Evolutionary conservation across 2,329 filamentous ascomycete genomes (phyloP).

Genomic region (Stachybotrys echinatus): DNA sequence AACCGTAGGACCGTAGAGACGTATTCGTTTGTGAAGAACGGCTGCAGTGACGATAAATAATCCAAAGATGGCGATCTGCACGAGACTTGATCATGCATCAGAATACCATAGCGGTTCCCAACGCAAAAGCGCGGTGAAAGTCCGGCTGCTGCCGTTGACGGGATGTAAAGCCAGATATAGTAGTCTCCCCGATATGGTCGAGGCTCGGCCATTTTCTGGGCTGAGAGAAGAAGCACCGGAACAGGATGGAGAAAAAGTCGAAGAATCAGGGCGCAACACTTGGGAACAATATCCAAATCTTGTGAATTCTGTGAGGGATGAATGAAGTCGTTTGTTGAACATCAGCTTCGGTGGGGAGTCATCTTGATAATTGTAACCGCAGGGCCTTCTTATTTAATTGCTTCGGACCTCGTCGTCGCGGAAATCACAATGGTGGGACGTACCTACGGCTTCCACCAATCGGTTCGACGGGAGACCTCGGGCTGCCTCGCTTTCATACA

Average conservation of each 20-base stretch:
- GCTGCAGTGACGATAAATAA: conserved; percentile 27
- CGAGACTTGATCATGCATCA: conserved; percentile 2
- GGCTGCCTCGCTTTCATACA: background rate
- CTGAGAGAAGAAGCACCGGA: background rate
- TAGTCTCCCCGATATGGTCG: conserved; percentile 1
- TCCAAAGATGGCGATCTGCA: background rate
- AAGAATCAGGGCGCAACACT: background rate
- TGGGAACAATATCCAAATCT: background rate
- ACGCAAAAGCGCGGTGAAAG: background rate
- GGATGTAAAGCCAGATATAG: conserved; percentile 5
- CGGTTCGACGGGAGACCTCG: background rate
- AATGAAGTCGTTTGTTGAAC: background rate
- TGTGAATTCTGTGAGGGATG: background rate
- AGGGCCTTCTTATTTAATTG: background rate
- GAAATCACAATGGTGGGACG: background rate
- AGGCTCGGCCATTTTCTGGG: background rate
- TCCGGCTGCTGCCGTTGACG: conserved; percentile 1
- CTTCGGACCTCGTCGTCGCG: background rate
- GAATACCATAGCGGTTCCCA: background rate
- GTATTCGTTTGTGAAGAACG: conserved; percentile 30
- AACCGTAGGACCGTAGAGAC: background rate
- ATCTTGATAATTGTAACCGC: background rate
- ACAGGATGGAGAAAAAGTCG: background rate
- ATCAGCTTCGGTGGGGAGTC: background rate
- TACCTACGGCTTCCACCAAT: background rate